Evolutionary conservation across 108 stramenopile species (phyloP), one percentile per base, ranked within the genome.

Genomic region (Skeletonema marinoi): DNA sequence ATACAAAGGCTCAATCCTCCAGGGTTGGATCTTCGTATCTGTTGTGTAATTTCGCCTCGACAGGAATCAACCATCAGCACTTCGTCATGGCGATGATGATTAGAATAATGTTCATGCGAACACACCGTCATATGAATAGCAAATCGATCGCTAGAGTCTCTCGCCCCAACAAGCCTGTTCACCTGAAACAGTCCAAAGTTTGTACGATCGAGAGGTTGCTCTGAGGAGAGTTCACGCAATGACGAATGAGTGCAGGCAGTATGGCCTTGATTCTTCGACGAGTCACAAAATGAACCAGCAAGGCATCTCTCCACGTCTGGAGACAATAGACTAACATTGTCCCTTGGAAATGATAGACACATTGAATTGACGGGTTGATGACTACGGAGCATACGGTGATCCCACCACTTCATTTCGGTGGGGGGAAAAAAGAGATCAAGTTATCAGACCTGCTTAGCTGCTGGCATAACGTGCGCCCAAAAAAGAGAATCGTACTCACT

Each of bases 381-480:
- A 54, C 51, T 54, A 54, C 51, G 51, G 51, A 54, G 51, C 51
- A 54, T 54, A 1, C 51, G 51, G 16, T 54, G 51, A 54, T 54
- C 51, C 51, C 51, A 54, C 51, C 51, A 54, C 51, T 54, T 9
- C 21, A 54, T 25, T 2, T 29, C 1, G 51, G 3, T 54, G 21
- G 3, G 29, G 21, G 21, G 6, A 54, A 16, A 19, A 54, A 16
- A 19, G 3, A 54, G 51, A 25, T 25, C 19, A 54, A 21, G 51
- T 9, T 9, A 39, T n/a, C n/a, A n/a, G n/a, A n/a, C n/a, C n/a
- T n/a, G n/a, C n/a, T n/a, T n/a, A n/a, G n/a, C n/a, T n/a, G n/a
- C n/a, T n/a, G n/a, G n/a, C 38, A 39, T 39, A 9, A 39, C 38
- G 6, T 39, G 6, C 38, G 8, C 44, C 11, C 44, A 46, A 46